Percentiles rank a stretch among this genome's conserved stretches.
Conservation (phyloP, 2,329 filamentous ascomycete species). For the Sordariomycetes sp. region DNA sequence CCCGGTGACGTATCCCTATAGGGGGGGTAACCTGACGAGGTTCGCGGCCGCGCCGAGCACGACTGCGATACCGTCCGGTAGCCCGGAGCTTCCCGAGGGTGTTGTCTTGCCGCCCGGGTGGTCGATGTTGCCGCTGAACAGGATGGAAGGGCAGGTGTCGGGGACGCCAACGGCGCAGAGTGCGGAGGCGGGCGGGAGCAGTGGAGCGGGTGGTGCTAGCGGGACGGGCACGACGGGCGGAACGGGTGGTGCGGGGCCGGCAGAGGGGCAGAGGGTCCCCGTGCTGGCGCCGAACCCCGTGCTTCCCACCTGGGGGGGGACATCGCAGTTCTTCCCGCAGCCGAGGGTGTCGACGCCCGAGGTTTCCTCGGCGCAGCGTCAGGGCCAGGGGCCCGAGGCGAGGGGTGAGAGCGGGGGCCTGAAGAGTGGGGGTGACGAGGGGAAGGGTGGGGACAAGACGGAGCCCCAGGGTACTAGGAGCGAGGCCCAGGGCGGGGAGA, state of each 20-base stretch:
- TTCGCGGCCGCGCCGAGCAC: constrained; percentile 31
- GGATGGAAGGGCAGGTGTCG: constrained; percentile 26
- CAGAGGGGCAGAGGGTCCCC: constrained; percentile 3
- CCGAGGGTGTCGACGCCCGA: neutral
- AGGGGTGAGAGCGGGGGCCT: neutral
- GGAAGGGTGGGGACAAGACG: neutral
- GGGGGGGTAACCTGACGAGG: constrained; percentile 27
- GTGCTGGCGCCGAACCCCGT: constrained; percentile 35
- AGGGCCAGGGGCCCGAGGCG: neutral
- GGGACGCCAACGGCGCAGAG: constrained; percentile 7
- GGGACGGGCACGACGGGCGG: neutral
- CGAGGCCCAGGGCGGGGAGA: neutral
- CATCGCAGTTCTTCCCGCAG: constrained; percentile 6
- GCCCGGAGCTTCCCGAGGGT: constrained; percentile 47
- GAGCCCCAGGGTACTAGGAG: neutral
- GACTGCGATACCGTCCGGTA: constrained; percentile 43
- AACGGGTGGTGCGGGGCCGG: neutral
- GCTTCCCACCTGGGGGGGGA: constrained; percentile 29
- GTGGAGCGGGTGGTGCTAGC: neutral
- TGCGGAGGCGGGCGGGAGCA: neutral
- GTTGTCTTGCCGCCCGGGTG: constrained; percentile 52
- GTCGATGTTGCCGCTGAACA: constrained; percentile 49
- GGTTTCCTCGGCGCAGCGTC: neutral
- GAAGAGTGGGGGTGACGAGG: too few relatives aligned
- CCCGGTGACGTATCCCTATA: constrained; percentile 8